phyloP scores from a whole-genome alignment of 352 stramenopile species.

The Elongisporangium undulatum region DNA sequence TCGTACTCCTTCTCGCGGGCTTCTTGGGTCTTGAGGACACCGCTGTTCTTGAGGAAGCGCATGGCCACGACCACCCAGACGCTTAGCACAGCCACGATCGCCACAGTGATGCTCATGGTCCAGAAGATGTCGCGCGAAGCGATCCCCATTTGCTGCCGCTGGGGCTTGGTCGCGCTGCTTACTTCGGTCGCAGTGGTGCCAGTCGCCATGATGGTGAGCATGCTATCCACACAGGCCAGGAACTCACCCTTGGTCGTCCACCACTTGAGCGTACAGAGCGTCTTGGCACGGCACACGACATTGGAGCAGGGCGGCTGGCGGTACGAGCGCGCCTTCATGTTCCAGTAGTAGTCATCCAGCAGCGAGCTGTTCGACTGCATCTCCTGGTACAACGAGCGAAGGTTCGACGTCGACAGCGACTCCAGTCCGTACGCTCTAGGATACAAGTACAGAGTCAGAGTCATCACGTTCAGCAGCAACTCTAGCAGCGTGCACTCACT shows the following conservation, averaged over 20 bases:
- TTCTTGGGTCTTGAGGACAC: slow-evolving; percentile 30
- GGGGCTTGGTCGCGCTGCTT: slow-evolving; percentile 1
- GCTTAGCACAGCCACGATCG: slow-evolving; percentile 32
- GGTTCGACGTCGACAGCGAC: slow-evolving; percentile 32
- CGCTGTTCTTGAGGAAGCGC: slow-evolving; percentile 24
- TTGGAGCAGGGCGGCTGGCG: slow-evolving; percentile 36
- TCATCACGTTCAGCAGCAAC: not conserved
- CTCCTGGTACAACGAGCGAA: slow-evolving; percentile 43
- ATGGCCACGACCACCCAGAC: slow-evolving; percentile 27
- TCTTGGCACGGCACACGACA: slow-evolving; percentile 47
- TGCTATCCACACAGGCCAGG: slow-evolving; percentile 51
- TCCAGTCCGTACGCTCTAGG: slow-evolving; percentile 47
- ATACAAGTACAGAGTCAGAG: too few relatives aligned
- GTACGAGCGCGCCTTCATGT: slow-evolving; percentile 78
- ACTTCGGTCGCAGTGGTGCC: not conserved
- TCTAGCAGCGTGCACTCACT: not conserved
- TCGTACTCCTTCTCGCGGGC: slow-evolving; percentile 34
- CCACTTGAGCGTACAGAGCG: slow-evolving; percentile 79
- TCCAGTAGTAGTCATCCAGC: slow-evolving; percentile 72
- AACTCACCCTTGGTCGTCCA: slow-evolving; percentile 73
- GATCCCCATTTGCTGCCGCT: not conserved
- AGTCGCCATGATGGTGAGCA: slow-evolving; percentile 7
- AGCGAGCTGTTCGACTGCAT: slow-evolving; percentile 45
- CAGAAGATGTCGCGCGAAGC: slow-evolving; percentile 26
- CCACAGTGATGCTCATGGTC: slow-evolving; percentile 39